Percentiles rank a stretch among this genome's conserved stretches.
These are phyloP conservation scores for Amoeboaphelidium protococcarum DNA, from an alignment of 371 early-diverging fungal genomes.

Conservation along the genomic window DNA sequence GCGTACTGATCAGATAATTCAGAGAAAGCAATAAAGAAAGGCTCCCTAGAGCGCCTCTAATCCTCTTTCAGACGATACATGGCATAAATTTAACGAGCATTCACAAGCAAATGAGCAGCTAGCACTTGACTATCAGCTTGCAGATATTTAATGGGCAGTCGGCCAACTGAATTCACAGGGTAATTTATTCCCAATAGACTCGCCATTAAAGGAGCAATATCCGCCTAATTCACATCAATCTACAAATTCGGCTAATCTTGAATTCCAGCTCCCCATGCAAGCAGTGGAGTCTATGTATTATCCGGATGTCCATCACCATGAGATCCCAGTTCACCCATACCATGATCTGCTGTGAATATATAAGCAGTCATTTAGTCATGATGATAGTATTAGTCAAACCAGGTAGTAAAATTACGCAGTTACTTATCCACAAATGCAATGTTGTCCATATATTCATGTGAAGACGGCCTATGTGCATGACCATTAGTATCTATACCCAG, in stretches of 20 bases:
- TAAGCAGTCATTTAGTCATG: slow-evolving; percentile 59
- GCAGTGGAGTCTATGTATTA: slow-evolving; percentile 69
- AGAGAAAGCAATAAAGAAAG: slow-evolving; percentile 56
- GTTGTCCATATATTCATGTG: slow-evolving; percentile 51
- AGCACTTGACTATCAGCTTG: slow-evolving; percentile 29
- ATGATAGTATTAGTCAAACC: slow-evolving; percentile 41
- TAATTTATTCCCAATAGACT: slow-evolving; percentile 51
- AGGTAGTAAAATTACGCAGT: slow-evolving; percentile 27
- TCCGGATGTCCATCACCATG: slow-evolving; percentile 91
- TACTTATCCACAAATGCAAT: slow-evolving; percentile 53
- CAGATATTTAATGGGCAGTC: slow-evolving; percentile 47
- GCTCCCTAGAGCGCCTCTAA: slow-evolving; percentile 35
- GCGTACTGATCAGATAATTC: too few relatives aligned
- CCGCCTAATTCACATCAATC: slow-evolving; percentile 69
- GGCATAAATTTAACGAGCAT: slow-evolving; percentile 53
- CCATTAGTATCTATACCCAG: slow-evolving; percentile 86
- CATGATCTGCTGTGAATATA: slow-evolving; percentile 82
- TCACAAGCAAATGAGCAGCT: slow-evolving; percentile 43
- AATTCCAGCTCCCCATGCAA: slow-evolving; percentile 84
- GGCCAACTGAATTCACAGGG: slow-evolving; percentile 79
- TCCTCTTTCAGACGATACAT: slow-evolving; percentile 57
- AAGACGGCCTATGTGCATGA: slow-evolving; percentile 59
- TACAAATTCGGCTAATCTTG: slow-evolving; percentile 17
- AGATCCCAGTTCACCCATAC: slow-evolving; percentile 63
- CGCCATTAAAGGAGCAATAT: slow-evolving; percentile 85